These are phyloP conservation scores for Zalaria obscura DNA, from an alignment of 2,329 filamentous ascomycete species.

Conservation along the genomic window DNA sequence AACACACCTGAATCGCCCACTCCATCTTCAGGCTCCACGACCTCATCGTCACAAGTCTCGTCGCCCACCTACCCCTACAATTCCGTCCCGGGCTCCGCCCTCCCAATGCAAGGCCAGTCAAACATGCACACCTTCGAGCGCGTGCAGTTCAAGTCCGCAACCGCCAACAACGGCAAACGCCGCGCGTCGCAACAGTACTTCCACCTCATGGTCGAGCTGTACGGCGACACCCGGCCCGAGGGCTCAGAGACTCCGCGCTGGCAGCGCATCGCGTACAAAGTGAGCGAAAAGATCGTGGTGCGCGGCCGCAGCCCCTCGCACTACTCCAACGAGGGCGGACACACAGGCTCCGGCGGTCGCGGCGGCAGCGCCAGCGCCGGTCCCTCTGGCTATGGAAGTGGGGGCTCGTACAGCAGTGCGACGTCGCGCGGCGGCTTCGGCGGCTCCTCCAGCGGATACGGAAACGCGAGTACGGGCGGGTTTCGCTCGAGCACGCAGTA, in stretches of 20 bases:
- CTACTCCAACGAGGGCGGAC: conserved; percentile 37
- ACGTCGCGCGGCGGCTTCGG: conserved; percentile 9
- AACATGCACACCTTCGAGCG: conserved; percentile 61
- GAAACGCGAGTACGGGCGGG: conserved; percentile 7
- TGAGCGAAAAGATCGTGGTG: conserved; percentile 76
- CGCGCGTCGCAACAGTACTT: conserved; percentile 87
- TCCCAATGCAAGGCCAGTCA: conserved; percentile 14
- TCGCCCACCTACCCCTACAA: conserved; percentile 1
- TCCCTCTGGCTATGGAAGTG: conserved; percentile 13
- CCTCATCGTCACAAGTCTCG: conserved; percentile 1
- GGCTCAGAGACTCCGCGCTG: conserved; percentile 37
- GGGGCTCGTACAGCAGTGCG: conserved; percentile 13
- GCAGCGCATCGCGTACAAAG: conserved; percentile 56
- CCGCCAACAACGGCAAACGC: conserved; percentile 84
- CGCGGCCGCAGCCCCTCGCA: conserved; percentile 67
- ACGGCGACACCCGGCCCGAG: conserved; percentile 47
- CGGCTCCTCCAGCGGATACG: conserved; percentile 7
- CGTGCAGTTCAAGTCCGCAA: conserved; percentile 89
- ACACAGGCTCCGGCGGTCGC: conserved; percentile 45
- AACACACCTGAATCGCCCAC: conserved; percentile 9
- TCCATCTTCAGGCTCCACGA: not conserved
- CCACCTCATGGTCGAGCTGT: conserved; percentile 76
- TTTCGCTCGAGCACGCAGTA: conserved; percentile 15
- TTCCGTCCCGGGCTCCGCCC: conserved; percentile 1
- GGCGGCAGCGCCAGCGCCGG: conserved; percentile 28